phyloP scores from a whole-genome alignment of 106 monocot genomes.

The Dioscorea alata region DNA sequence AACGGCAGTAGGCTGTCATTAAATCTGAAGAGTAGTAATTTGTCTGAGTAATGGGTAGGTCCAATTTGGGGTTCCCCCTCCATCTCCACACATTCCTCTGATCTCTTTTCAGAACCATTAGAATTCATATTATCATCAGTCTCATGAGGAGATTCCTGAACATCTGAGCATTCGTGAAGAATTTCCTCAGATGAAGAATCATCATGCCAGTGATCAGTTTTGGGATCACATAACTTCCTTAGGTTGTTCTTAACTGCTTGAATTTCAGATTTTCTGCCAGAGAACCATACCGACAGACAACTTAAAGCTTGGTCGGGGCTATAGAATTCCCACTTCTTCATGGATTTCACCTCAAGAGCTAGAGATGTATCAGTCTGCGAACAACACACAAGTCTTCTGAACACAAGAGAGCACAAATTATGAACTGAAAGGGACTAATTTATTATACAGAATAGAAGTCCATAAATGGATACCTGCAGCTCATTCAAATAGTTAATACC shows the following conservation, averaged over 20 bases:
- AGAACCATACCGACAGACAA: conserved; percentile 48
- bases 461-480: conserved; percentile 45
- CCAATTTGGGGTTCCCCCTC: conserved; percentile 9
- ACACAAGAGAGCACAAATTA: neutral
- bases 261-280: conserved; percentile 27
- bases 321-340: conserved; percentile 74
- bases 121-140: neutral
- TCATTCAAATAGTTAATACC: conserved; percentile 77
- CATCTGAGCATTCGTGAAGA: conserved; percentile 32
- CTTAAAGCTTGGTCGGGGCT: conserved; percentile 42
- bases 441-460: neutral
- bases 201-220: conserved; percentile 10
- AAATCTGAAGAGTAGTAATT: conserved; percentile 40
- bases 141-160: conserved; percentile 10
- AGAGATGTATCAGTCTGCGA: conserved; percentile 52
- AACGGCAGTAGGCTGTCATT: conserved; percentile 41
- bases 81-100: neutral
- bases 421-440: neutral
- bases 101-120: neutral
- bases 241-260: conserved; percentile 31
- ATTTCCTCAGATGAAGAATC: conserved; percentile 10
- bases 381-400: conserved; percentile 12
- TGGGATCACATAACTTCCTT: conserved; percentile 17
- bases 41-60: conserved; percentile 30
- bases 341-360: conserved; percentile 55